Percentiles rank a stretch among this genome's conserved stretches.
Conservation (phyloP, 1,139 yeast genomes). For the Fermentozyma sake region DNA sequence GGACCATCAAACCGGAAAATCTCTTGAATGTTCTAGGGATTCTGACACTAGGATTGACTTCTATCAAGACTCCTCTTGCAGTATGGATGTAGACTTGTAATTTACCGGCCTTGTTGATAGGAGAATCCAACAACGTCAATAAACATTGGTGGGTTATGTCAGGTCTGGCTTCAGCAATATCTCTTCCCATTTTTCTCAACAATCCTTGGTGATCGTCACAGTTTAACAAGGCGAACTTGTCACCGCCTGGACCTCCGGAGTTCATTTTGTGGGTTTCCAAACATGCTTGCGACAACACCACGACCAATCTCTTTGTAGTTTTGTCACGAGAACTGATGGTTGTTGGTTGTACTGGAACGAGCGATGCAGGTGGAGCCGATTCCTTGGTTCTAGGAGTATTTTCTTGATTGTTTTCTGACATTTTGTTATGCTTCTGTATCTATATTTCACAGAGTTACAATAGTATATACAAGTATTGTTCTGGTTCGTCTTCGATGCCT, state of each 20-base stretch:
- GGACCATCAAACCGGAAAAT: conserved; percentile 97
- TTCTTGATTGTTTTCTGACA: too few relatives aligned
- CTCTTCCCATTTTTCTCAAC: conserved; percentile 91
- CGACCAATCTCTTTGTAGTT: conserved; percentile 77
- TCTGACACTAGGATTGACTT: conserved; percentile 93
- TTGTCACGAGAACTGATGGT: conserved; percentile 82
- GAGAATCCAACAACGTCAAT: conserved; percentile 87
- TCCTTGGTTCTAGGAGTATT: conserved; percentile 27
- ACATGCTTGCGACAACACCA: conserved; percentile 92
- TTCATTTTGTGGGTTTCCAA: conserved; percentile 89
- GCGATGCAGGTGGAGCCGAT: conserved; percentile 56
- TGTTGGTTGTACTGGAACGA: conserved; percentile 81
- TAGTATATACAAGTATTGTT: too few relatives aligned
- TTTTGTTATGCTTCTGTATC: too few relatives aligned
- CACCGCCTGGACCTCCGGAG: conserved; percentile 74
- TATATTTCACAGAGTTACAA: too few relatives aligned
- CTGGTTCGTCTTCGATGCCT: too few relatives aligned
- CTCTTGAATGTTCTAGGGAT: conserved; percentile 97
- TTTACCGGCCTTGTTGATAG: conserved; percentile 95
- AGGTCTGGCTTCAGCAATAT: conserved; percentile 96
- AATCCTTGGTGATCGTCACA: conserved; percentile 98
- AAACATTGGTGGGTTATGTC: conserved; percentile 96
- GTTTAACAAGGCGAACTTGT: conserved; percentile 85
- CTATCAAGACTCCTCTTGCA: conserved; percentile 89
- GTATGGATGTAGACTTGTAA: conserved; percentile 95